phyloP scores from a whole-genome alignment of 139 green algal species.

The Nannochloris sp. region DNA sequence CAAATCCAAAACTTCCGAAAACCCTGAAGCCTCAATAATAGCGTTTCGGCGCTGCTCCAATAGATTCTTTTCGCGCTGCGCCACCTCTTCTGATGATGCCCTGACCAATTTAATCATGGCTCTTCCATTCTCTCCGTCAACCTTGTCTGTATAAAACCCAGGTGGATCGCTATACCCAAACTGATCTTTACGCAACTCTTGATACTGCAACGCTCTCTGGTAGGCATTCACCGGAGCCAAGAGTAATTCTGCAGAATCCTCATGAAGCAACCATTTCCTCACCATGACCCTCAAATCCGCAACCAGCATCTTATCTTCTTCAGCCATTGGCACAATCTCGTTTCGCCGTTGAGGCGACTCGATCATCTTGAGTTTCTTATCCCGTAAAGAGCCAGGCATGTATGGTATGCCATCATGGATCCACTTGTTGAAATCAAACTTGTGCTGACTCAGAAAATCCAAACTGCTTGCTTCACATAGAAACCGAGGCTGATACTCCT shows the following conservation, averaged over 20 bases:
- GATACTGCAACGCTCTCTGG: slow-evolving; percentile 52
- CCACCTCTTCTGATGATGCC: slow-evolving; percentile 15
- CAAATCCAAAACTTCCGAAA: slow-evolving; percentile 44
- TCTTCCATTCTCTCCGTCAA: not conserved
- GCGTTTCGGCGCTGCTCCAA: slow-evolving; percentile 9
- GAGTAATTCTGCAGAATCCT: slow-evolving; percentile 21
- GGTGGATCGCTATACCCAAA: slow-evolving; percentile 11
- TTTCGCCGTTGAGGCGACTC: not conserved
- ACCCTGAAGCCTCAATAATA: slow-evolving; percentile 28
- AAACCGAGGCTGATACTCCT: slow-evolving; percentile 45
- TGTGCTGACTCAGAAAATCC: slow-evolving; percentile 50
- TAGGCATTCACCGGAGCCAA: slow-evolving; percentile 39
- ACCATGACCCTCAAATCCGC: slow-evolving; percentile 21
- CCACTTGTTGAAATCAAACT: slow-evolving; percentile 81
- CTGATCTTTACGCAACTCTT: slow-evolving; percentile 39
- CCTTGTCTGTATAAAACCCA: slow-evolving; percentile 38
- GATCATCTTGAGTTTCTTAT: slow-evolving; percentile 13
- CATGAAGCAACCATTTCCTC: slow-evolving; percentile 31
- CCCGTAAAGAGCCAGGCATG: slow-evolving; percentile 30
- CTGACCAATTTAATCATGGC: slow-evolving; percentile 23
- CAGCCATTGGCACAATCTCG: slow-evolving; percentile 26
- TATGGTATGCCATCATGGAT: slow-evolving; percentile 59
- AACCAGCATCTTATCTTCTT: slow-evolving; percentile 37
- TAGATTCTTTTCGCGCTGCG: slow-evolving; percentile 17
- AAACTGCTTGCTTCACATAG: slow-evolving; percentile 53